Conservation (phyloP, 305 asterid species). For the Fraxinus greggii region DNA sequence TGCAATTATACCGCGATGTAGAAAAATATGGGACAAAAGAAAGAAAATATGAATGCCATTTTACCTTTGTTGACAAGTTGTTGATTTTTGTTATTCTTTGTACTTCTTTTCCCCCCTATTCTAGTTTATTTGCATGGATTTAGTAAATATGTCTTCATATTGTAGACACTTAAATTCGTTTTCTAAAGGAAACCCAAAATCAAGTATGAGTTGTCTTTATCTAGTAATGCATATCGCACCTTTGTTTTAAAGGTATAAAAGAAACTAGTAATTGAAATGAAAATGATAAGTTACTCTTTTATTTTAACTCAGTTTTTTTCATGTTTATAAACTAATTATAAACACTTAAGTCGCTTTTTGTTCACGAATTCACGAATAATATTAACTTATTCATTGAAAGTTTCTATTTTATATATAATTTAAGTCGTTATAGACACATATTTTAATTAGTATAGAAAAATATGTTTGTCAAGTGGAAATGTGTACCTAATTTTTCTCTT, state of each 20-base stretch:
- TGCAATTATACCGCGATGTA: neutral
- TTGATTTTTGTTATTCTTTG: too few species aligned
- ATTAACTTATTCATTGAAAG: neutral
- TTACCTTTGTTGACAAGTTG: neutral
- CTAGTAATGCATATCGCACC: neutral
- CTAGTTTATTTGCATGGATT: neutral
- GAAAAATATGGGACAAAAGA: neutral
- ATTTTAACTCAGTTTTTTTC: too few species aligned
- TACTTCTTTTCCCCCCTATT: neutral
- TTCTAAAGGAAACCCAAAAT: neutral
- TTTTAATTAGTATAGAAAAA: too few species aligned
- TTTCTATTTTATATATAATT: too few species aligned
- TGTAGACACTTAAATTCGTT: too few species aligned
- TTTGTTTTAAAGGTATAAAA: neutral
- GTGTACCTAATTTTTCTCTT: neutral
- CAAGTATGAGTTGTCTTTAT: neutral
- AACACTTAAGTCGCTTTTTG: too few species aligned
- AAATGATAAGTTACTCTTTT: too few species aligned
- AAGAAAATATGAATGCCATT: neutral
- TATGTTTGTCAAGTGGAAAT: neutral
- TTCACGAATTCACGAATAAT: too few species aligned
- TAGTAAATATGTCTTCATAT: neutral
- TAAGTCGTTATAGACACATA: too few species aligned
- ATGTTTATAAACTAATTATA: too few species aligned
- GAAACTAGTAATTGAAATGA: neutral